Evolutionary conservation across 495 filamentous ascomycete genomes (phyloP).

Genomic region (Hypoxylon fuscum): DNA sequence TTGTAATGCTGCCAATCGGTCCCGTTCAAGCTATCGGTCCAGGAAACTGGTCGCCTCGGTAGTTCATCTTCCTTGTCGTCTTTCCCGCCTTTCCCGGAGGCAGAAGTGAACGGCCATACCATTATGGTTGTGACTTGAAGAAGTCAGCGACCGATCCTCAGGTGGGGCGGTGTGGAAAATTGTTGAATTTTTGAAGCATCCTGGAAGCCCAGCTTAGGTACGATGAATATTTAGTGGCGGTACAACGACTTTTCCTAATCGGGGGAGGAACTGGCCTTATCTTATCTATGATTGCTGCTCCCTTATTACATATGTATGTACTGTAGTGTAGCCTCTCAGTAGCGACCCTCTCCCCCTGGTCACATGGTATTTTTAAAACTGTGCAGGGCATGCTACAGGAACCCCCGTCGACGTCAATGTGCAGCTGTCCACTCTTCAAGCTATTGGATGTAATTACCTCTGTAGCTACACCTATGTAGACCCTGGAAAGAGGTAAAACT

Average conservation of each 20-base stretch:
- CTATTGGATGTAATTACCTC: neutral
- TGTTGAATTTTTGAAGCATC: slow-evolving; percentile 11
- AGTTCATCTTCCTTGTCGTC: slow-evolving; percentile 20
- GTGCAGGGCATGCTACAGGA: slow-evolving; percentile 7
- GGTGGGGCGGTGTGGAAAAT: neutral
- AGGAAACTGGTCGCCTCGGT: slow-evolving; percentile 52
- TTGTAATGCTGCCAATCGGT: slow-evolving; percentile 75
- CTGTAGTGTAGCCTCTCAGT: too few species aligned
- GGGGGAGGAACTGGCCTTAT: slow-evolving; percentile 24
- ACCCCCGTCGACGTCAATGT: slow-evolving; percentile 35
- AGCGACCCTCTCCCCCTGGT: neutral
- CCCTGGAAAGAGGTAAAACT: neutral
- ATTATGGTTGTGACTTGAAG: slow-evolving; percentile 23
- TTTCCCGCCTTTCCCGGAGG: slow-evolving; percentile 24
- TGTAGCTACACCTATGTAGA: neutral
- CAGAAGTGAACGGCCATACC: slow-evolving; percentile 39
- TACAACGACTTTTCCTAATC: slow-evolving; percentile 22
- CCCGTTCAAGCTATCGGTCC: slow-evolving; percentile 60
- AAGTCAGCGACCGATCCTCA: slow-evolving; percentile 12
- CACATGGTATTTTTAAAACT: neutral
- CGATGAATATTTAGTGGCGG: slow-evolving; percentile 1
- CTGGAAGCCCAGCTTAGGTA: neutral
- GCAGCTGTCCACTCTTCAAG: neutral
- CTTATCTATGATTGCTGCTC: too few species aligned
- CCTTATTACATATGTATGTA: too few species aligned